Evolutionary conservation across 176 grass and related monocot genomes (phyloP), one percentile per base, ranked within the genome.

Genomic region (Hordeum vulgare): DNA sequence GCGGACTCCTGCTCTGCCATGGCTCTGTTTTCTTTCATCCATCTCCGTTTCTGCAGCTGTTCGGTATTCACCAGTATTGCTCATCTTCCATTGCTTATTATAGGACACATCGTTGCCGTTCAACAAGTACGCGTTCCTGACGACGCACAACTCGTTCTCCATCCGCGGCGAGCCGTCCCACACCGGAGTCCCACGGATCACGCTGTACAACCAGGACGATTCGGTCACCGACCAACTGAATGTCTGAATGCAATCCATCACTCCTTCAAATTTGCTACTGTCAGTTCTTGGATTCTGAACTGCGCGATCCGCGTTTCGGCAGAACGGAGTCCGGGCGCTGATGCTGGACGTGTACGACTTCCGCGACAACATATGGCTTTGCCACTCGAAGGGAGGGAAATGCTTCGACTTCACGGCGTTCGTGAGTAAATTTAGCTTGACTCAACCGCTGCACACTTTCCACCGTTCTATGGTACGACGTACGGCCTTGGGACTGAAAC

Each of bases 41-140:
- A 7, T 74, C 25, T 53, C 4, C 14, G 42, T 27, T 72, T 2
- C 67, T 61, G 12, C n/a, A 36, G 0, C 28, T 24, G 9, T 17
- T 10, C 15, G 1, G 0, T 4, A 4, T 0, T 54, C 5, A n/a
- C n/a, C n/a, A 64, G 58, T 45, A 3, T 20, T 29, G 21, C 8
- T 34, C 41, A 25, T 3, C 3, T 39, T 15, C 34, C 26, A 9
- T 83, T 20, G 23, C n/a, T 14, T 67, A 1, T 9, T 9, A 20
- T 8, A 85, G 90, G 84, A 79, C 26, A 85, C 80, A 20, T 88
- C 90, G 4, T 17, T 85, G 85, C 90, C 90, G 11, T 91, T 91
- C 82, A 91, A 91, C 51, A 91, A 75, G 58, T 91, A 85, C 57
- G 90, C 82, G 18, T 88, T 67, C 80, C 82, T 88, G 40, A 91